These are phyloP conservation scores for Kalanchoe fedtschenkoi DNA, from an alignment of 164 flowering plant species.

Conservation along the genomic window DNA sequence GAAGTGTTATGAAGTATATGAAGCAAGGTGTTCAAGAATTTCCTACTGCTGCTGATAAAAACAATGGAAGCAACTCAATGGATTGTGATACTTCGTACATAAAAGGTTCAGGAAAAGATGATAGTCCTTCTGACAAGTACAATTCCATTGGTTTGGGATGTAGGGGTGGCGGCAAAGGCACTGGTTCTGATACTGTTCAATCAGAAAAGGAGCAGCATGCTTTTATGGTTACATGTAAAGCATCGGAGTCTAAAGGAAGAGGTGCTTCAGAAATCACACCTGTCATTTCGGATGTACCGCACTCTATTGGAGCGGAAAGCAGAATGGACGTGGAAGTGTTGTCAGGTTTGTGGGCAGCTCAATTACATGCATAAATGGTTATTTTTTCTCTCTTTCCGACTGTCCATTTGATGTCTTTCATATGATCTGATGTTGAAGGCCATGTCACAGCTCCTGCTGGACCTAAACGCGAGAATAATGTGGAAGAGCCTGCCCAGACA, in stretches of 20 bases:
- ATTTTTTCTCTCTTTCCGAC: not conserved
- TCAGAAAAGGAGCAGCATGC: not conserved
- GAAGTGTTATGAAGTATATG: not conserved
- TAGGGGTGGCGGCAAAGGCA: not conserved
- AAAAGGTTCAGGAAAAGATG: not conserved
- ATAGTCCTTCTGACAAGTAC: not conserved
- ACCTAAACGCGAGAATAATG: not conserved
- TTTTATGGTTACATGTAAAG: not conserved
- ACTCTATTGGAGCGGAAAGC: not conserved
- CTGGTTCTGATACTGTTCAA: not conserved
- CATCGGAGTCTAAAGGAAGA: not conserved
- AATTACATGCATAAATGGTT: not conserved
- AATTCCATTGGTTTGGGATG: not conserved
- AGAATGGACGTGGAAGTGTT: not conserved
- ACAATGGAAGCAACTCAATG: not conserved
- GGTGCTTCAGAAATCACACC: not conserved
- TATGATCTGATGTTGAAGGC: not conserved
- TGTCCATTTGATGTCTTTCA: not conserved
- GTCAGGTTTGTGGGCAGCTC: not conserved
- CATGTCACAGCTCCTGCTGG: conserved; percentile 1
- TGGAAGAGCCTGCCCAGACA: not conserved
- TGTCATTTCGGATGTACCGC: not conserved
- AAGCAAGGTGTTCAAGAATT: conserved; percentile 1
- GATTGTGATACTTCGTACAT: not conserved
- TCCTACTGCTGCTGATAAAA: not conserved